Base-by-base conservation (phyloP, 768 basidiomycete genomes). In the Leccinum subgranulosum region DNA sequence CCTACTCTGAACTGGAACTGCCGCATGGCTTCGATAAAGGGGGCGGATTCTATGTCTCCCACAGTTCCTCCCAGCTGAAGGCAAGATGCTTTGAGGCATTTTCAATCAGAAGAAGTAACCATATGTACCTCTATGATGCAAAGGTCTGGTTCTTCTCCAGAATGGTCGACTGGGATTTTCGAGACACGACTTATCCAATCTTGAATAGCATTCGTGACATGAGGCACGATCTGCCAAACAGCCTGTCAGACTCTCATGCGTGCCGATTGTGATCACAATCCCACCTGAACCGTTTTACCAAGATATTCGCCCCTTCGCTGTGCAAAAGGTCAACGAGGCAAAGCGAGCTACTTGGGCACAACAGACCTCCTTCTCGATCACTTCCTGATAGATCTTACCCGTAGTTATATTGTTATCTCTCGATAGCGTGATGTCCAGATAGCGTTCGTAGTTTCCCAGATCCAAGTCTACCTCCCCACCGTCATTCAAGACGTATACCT, bases 1-100 rank as follows among this genome's bases (percentile, higher is more conserved):
- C 96, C 95, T 21, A 98, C 95, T 55, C 96, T 88, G 79, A 98
- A 98, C 70, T 99, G 96, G 81, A 99, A 99, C 73, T 99, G 96
- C n/a, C 96, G 87, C 90, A 99, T 94, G 1, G 96, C 96, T 73
- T 99, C 96, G 48, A 99, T 81, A 73, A 99, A 99, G 3, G 96
- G 96, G 3, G 95, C 95, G 6, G 94, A 97, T 67, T 99, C 96
- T 70, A 99, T 99, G 67, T 99, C 96, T 47, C 96, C 96, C 15
- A 99, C 96, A 0, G 96, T 99, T 21, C 96, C 96, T 55, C 96
- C 96, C 60, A 99, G 89, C 93, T 95, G 60, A n/a, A 6, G 14
- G 39, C 5, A 17, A 43, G 11, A 19, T 19, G 11, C 21, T 34
- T 41, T 64, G 54, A 66, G 51, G 53, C 3, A 12, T 28, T 39